Evolutionary conservation across 2,329 filamentous ascomycete genomes (phyloP), one percentile per base, ranked within the genome.

Genomic region (Leptographium procerum): DNA sequence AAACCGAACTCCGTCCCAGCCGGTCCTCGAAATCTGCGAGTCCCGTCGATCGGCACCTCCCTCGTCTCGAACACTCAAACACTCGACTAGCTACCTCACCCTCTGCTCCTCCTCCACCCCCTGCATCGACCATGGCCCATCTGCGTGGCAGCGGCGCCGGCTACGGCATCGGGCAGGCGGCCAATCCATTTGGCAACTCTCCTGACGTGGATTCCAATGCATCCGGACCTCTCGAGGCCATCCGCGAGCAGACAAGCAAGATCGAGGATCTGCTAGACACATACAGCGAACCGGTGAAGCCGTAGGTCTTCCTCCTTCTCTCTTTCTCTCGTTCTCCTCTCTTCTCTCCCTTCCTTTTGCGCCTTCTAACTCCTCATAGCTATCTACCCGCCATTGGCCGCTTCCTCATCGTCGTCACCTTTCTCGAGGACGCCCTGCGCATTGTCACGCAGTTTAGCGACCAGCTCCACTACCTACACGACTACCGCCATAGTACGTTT

Each of bases 401-500:
- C 65, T 97, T 97, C 74, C 76, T 99, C 65, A 99, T 99, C 66
- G 94, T 99, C 59, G 94, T 97, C 57, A 99, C 94, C 62, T 99
- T 99, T 76, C 80, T 99, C 66, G 94, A 99, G 75, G 94, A 99
- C 77, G 90, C 91, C 55, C 78, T 99, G 62, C 85, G 94, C 71
- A 99, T 99, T 74, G 79, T 97, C 67, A 99, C 94, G 65, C 94
- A 99, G 84, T 99, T 94, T 91, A 85, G 72, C 70, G 94, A 97
- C 71, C 94, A 99, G 78, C 82, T 99, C 61, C 79, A 88, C 61
- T 99, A 97, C 72, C 84, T 99, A 57, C 86, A 88, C 71, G 89
- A 96, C 67, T 97, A 95, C 79, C 83, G 92, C 70, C 82, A 89
- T 72, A 96, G 92, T 97, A 87, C 75, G 88, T 51, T n/a, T 73